These are phyloP conservation scores for Mediolabrus comicus DNA, from an alignment of 108 stramenopile species.

Conservation along the genomic window DNA sequence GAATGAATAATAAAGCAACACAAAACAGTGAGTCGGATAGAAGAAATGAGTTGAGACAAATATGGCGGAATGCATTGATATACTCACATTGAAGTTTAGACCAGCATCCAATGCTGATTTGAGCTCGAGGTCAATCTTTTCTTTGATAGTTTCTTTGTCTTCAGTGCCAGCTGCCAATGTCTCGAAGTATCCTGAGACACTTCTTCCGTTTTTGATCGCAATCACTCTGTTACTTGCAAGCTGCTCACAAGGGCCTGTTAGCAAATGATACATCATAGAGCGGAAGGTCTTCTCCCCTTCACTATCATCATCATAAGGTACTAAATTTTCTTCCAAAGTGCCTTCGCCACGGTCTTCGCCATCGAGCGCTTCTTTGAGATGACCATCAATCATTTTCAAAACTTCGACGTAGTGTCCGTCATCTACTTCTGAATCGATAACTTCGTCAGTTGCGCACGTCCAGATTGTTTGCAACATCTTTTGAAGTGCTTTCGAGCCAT, in stretches of 20 bases:
- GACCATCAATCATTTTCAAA: slow-evolving; percentile 3
- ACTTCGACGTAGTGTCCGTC: background rate
- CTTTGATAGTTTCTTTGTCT: background rate
- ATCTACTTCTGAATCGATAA: background rate
- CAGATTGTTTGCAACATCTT: background rate
- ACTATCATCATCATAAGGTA: background rate
- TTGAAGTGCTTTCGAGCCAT: background rate
- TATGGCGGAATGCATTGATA: background rate
- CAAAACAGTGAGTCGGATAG: background rate
- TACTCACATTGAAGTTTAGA: background rate
- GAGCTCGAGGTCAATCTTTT: background rate
- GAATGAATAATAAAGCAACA: background rate
- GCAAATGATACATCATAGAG: background rate
- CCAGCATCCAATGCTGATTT: slow-evolving; percentile 9
- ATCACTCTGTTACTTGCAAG: background rate
- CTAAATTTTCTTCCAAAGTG: background rate
- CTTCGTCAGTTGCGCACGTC: background rate
- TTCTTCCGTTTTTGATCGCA: background rate
- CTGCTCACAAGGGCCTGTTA: background rate
- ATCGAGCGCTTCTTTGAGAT: background rate
- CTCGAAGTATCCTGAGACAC: background rate
- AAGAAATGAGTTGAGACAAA: background rate
- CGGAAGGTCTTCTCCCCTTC: background rate
- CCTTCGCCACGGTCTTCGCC: slow-evolving; percentile 4
- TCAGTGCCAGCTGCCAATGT: background rate